These are phyloP conservation scores for Fusarium liriodendri DNA, from an alignment of 2,329 filamentous ascomycete species.

Conservation along the genomic window DNA sequence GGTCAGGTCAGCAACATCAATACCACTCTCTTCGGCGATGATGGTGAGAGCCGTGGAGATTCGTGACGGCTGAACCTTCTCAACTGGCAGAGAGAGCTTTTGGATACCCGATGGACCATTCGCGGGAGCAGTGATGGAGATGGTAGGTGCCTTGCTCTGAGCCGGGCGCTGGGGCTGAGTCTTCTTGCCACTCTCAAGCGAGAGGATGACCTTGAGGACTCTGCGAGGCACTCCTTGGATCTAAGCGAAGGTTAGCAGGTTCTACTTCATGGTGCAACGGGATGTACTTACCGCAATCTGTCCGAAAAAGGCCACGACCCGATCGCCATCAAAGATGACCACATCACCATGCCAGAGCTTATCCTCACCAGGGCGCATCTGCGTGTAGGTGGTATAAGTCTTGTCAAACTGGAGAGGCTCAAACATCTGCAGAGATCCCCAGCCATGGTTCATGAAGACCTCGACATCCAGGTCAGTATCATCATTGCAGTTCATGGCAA, in stretches of 20 bases:
- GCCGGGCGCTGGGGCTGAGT: constrained; percentile 11
- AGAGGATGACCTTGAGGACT: constrained; percentile 34
- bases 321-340: constrained; percentile 65
- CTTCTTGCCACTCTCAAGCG: constrained; percentile 32
- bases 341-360: constrained; percentile 56
- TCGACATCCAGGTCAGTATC: constrained; percentile 31
- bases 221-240: constrained; percentile 36
- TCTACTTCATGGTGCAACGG: fast-evolving
- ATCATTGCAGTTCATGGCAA: constrained; percentile 41
- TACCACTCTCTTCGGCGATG: constrained; percentile 35
- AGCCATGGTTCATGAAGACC: constrained; percentile 38
- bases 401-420: constrained; percentile 36
- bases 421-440: constrained; percentile 34
- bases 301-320: constrained; percentile 53
- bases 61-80: not conserved
- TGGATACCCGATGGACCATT: fast-evolving
- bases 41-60: constrained; percentile 19
- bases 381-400: constrained; percentile 32
- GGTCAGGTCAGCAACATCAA: constrained; percentile 56
- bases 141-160: not conserved
- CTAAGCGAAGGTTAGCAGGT: not conserved
- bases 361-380: constrained; percentile 29
- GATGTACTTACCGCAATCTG: constrained; percentile 45
- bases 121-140: not conserved
- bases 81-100: not conserved